phyloP scores from a whole-genome alignment of 768 basidiomycete species.

The Tulasnella calospora region DNA sequence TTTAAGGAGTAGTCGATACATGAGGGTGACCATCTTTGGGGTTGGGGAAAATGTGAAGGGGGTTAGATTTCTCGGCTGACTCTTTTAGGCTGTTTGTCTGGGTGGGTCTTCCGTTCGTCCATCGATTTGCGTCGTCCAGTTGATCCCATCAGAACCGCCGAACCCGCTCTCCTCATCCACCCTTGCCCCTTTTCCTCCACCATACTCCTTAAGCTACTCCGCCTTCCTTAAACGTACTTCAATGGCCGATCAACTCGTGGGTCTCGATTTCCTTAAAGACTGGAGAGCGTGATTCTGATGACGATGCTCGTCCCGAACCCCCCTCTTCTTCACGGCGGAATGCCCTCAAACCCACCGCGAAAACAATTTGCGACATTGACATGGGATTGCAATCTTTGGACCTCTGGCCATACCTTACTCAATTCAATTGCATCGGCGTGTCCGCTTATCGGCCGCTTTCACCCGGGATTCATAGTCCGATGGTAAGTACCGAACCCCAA shows the following conservation, averaged over 20 bases:
- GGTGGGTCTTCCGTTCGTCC: background rate
- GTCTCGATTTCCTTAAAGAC: conserved; percentile 30
- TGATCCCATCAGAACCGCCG: background rate
- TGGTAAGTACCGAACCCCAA: conserved; percentile 32
- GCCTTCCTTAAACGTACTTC: background rate
- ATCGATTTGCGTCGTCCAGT: background rate
- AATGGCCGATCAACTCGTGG: conserved; percentile 55
- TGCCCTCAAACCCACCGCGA: conserved; percentile 1
- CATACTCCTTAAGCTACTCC: background rate
- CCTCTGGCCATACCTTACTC: background rate
- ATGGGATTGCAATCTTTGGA: background rate
- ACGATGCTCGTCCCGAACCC: background rate
- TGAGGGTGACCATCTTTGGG: too few relatives aligned
- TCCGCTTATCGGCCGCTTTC: background rate
- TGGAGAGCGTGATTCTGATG: background rate
- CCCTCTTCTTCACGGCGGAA: conserved; percentile 5
- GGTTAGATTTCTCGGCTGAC: too few relatives aligned
- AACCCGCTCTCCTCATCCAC: conserved; percentile 13
- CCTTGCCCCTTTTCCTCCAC: conserved; percentile 14
- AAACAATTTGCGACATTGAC: background rate
- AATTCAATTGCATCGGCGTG: background rate
- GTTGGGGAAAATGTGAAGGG: too few relatives aligned
- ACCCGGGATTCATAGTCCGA: conserved; percentile 35
- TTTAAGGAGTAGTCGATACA: too few relatives aligned
- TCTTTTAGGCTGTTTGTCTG: too few relatives aligned